Conservation (phyloP, 2,329 filamentous ascomycete genomes). For the Colletotrichum shisoi region DNA sequence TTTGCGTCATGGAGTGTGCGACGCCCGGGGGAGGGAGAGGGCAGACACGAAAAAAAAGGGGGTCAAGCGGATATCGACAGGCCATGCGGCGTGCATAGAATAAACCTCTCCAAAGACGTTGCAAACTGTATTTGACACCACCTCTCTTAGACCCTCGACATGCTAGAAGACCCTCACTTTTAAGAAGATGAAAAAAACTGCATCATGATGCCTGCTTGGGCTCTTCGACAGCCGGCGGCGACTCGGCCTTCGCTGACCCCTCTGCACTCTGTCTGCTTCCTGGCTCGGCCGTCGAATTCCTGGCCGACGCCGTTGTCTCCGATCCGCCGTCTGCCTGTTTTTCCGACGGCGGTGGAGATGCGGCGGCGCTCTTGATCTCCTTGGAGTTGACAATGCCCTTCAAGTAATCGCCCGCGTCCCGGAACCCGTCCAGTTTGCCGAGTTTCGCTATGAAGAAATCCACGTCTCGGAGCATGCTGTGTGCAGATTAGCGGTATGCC, state of each 20-base stretch:
- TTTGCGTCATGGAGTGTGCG: background rate
- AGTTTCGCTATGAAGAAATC: conserved; percentile 76
- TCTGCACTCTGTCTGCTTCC: conserved; percentile 32
- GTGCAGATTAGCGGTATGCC: conserved; percentile 8
- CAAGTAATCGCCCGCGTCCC: conserved; percentile 74
- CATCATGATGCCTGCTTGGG: conserved; percentile 33
- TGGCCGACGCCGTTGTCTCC: conserved; percentile 26
- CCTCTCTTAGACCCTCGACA: background rate
- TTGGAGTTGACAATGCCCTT: conserved; percentile 71
- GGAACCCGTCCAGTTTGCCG: conserved; percentile 80
- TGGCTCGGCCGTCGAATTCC: conserved; percentile 26
- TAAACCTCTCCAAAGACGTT: background rate
- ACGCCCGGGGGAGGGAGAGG: background rate
- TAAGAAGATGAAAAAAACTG: background rate
- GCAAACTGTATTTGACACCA: conserved; percentile 6
- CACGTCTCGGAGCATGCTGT: conserved; percentile 78
- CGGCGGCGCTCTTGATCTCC: conserved; percentile 48
- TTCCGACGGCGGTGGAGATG: conserved; percentile 36
- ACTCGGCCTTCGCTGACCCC: conserved; percentile 30
- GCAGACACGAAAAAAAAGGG: no score
- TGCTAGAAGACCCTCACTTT: background rate
- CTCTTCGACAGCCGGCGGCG: conserved; percentile 35
- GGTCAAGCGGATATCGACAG: background rate
- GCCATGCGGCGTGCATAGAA: background rate
- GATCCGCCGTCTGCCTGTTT: conserved; percentile 27